Evolutionary conservation across 305 asterid species (phyloP).

Genomic region (Fraxinus albicans): DNA sequence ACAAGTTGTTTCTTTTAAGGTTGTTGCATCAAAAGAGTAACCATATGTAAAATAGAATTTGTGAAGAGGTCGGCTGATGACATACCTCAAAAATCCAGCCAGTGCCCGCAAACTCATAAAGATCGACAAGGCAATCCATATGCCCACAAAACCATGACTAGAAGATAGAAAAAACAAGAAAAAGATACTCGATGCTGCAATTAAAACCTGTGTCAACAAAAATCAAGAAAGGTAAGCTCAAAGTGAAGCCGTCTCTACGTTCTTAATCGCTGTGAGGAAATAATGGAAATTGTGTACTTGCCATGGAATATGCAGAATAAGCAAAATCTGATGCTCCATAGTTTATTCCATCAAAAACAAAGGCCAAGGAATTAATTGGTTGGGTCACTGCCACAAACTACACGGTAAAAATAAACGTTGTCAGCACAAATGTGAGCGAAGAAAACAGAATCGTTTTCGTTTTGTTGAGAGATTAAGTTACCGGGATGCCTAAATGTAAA

Average conservation of each 20-base stretch:
- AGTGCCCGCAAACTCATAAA: conserved; percentile 47
- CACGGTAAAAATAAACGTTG: neutral
- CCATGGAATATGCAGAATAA: conserved; percentile 50
- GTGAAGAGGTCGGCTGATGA: neutral
- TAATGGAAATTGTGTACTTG: conserved; percentile 18
- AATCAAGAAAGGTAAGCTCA: neutral
- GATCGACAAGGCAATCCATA: conserved; percentile 47
- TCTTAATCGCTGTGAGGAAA: neutral
- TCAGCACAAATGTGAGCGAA: neutral
- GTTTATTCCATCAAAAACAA: conserved; percentile 38
- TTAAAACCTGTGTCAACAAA: conserved; percentile 26
- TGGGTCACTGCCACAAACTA: conserved; percentile 36
- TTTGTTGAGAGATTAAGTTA: conserved; percentile 9
- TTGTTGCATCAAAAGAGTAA: neutral
- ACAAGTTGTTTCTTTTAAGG: neutral
- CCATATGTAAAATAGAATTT: neutral
- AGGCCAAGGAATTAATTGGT: conserved; percentile 38
- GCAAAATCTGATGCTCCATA: conserved; percentile 41
- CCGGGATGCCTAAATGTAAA: conserved; percentile 50
- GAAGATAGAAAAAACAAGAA: conserved; percentile 35
- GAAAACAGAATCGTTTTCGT: neutral
- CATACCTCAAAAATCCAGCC: conserved; percentile 45
- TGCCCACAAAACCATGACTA: conserved; percentile 42
- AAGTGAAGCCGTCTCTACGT: neutral
- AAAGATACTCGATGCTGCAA: conserved; percentile 33